Evolutionary conservation across 2,329 filamentous ascomycete genomes (phyloP), one percentile per base, ranked within the genome.

Genomic region (Fusarium sp.): DNA sequence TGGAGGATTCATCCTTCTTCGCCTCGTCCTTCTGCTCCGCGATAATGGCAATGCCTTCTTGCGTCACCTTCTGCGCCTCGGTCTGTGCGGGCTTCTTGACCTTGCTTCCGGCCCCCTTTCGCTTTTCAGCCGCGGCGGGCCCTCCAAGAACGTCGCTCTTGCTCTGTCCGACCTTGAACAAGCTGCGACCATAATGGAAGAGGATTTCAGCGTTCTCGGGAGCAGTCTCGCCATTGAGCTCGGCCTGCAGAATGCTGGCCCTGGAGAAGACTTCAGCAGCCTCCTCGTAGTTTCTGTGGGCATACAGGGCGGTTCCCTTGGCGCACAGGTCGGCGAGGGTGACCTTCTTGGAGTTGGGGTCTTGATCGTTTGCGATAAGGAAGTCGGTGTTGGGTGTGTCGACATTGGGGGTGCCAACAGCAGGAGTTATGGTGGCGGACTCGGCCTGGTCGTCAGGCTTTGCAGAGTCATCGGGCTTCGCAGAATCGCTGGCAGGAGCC

Each of bases 111-210:
- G 86, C 81, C 70, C 70, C 85, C 77, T 87, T 84, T 83, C 66
- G 69, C 54, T 80, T 79, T n/a, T 91, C 84, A 79, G 88, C 85
- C 80, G 90, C 82, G 22, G 95, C 93, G 79, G 93, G 93, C 36
- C 93, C 94, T 66, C 97, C 97, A 38, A 99, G 88, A 27, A 99
- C 95, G 80, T 98, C 95, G 81, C 95, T 98, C 84, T 97, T 98
- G 82, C 91, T 92, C 82, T 98, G 94, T 33, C 95, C 97, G 69
- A 98, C 93, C 82, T 95, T 95, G 88, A 97, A 98, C 22, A 99
- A 86, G 66, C 95, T 95, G 81, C 96, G 94, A 16, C 97, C 97
- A 84, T 99, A 99, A 74, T 95, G 90, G 83, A 97, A 99, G 22
- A 98, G 90, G 56, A 99, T 90, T 81, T 98, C 96, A 60, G 95